These are phyloP conservation scores for Daldinia sp. DNA, from an alignment of 2,329 filamentous ascomycete genomes.

Conservation along the genomic window DNA sequence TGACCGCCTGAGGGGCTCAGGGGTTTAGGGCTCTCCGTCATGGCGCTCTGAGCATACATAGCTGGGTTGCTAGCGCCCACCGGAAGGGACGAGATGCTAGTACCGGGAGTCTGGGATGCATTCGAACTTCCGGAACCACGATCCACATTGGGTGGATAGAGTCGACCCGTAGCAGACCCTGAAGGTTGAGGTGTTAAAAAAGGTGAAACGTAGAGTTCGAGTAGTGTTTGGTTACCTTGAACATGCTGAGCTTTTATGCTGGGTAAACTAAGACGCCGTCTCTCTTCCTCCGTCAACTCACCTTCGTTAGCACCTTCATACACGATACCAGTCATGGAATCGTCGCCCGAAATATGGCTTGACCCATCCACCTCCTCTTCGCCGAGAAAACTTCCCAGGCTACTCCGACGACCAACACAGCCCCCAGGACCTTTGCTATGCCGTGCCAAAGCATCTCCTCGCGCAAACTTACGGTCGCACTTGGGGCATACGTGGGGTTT, in stretches of 20 bases:
- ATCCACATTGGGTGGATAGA: constrained; percentile 70
- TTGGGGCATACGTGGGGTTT: constrained; percentile 94
- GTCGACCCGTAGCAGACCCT: constrained; percentile 58
- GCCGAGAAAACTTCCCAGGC: constrained; percentile 81
- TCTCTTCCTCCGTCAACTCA: constrained; percentile 67
- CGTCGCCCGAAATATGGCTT: constrained; percentile 58
- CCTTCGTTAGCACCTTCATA: constrained; percentile 68
- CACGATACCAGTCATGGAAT: constrained; percentile 65
- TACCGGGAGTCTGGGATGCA: constrained; percentile 61
- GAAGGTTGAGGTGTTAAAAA: constrained; percentile 79
- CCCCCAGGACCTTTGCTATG: constrained; percentile 96
- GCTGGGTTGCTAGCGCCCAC: constrained; percentile 55
- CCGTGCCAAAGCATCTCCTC: constrained; percentile 91
- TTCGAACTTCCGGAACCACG: constrained; percentile 64
- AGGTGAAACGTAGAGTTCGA: constrained; percentile 65
- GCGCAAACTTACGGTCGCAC: constrained; percentile 92
- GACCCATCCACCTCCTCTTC: constrained; percentile 75
- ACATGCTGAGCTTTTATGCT: constrained; percentile 78
- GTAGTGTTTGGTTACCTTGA: constrained; percentile 56
- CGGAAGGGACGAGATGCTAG: constrained; percentile 59
- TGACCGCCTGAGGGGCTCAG: constrained; percentile 70
- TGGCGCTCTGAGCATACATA: constrained; percentile 74
- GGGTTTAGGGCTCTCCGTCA: constrained; percentile 89
- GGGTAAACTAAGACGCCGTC: constrained; percentile 74
- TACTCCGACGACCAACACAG: constrained; percentile 89